Conservation (phyloP, 495 filamentous ascomycete genomes). For the Diplogelasinospora grovesii region DNA sequence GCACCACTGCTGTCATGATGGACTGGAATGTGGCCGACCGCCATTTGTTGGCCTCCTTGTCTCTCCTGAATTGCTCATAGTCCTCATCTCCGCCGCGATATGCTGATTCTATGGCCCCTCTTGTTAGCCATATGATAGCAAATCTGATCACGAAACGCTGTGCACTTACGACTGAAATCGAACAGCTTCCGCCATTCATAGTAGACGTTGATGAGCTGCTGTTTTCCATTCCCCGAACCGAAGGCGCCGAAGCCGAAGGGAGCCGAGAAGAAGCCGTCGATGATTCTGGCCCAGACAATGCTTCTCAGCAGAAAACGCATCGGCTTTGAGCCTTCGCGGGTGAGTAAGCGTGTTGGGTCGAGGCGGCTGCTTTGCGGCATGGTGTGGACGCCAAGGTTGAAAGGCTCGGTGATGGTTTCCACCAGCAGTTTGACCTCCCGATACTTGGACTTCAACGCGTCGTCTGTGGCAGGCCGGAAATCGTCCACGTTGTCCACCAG, state of each 20-base stretch:
- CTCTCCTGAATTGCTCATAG: conserved; percentile 11
- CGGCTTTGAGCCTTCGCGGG: conserved; percentile 7
- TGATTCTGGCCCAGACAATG: conserved; percentile 19
- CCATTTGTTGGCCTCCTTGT: conserved; percentile 23
- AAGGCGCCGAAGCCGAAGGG: conserved; percentile 29
- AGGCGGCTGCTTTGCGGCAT: conserved; percentile 2
- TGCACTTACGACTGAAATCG: too few species aligned
- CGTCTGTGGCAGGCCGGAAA: conserved; percentile 24
- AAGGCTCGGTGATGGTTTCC: conserved; percentile 12
- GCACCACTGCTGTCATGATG: conserved; percentile 11
- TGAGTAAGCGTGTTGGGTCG: conserved; percentile 16
- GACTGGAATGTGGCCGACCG: conserved; percentile 24
- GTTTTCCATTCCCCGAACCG: conserved; percentile 1
- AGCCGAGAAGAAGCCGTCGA: conserved; percentile 25
- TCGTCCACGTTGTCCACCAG: conserved; percentile 27
- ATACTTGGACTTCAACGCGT: conserved; percentile 23
- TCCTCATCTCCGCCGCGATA: not conserved
- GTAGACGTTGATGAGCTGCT: conserved; percentile 4
- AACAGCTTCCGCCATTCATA: conserved; percentile 7
- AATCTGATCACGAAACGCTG: too few species aligned
- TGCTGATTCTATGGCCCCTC: not conserved
- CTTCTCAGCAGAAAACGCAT: conserved; percentile 17
- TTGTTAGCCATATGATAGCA: too few species aligned
- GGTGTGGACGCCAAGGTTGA: conserved; percentile 9
- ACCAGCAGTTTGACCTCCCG: conserved; percentile 18